phyloP scores from a whole-genome alignment of 805 yeast genomes.

The Maudiozyma bulderi region DNA sequence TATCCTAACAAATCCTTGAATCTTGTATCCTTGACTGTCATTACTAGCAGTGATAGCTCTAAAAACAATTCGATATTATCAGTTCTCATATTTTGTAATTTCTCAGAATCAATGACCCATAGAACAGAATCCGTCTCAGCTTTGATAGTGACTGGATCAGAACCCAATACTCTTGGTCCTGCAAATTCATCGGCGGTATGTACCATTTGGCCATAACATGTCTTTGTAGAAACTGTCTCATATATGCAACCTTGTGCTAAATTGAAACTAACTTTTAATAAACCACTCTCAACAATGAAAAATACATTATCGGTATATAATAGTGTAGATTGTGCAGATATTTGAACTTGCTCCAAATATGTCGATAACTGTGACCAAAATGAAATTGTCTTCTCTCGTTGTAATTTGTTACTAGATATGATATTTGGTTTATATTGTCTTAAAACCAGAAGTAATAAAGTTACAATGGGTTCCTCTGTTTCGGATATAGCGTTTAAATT shows the following conservation, averaged over 20 bases:
- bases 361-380: constrained; percentile 62
- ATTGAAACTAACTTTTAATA: constrained; percentile 41
- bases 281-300: constrained; percentile 51
- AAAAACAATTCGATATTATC: constrained; percentile 47
- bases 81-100: constrained; percentile 37
- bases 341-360: constrained; percentile 41
- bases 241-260: constrained; percentile 35
- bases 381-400: constrained; percentile 33
- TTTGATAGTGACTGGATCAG: constrained; percentile 37
- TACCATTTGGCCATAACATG: constrained; percentile 42
- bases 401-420: constrained; percentile 15
- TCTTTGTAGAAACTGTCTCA: constrained; percentile 43
- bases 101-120: constrained; percentile 52
- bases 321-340: constrained; percentile 42
- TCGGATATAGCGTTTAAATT: constrained; percentile 2
- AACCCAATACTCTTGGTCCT: background rate
- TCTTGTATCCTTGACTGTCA: constrained; percentile 57
- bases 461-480: constrained; percentile 18
- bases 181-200: constrained; percentile 4
- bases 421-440: constrained; percentile 23
- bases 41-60: constrained; percentile 54
- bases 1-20: constrained; percentile 70
- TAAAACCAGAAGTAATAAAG: constrained; percentile 21
- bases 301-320: constrained; percentile 30
- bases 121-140: constrained; percentile 55